Conservation (phyloP, 1,284 basidiomycete genomes). For the Cerrena zonata region DNA sequence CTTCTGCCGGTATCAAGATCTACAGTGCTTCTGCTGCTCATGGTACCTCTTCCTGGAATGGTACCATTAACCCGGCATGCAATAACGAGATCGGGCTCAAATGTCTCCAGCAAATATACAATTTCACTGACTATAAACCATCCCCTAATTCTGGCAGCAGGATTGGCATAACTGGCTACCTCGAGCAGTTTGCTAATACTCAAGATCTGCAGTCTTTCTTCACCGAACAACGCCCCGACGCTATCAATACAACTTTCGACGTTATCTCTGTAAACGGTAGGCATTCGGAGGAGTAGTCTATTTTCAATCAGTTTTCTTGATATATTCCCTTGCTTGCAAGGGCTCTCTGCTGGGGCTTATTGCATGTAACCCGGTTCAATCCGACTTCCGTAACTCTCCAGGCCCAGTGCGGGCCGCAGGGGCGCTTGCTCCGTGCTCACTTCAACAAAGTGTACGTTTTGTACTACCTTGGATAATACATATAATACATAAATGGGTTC, state of each 20-base stretch:
- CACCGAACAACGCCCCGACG: slow-evolving; percentile 27
- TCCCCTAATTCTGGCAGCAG: slow-evolving; percentile 39
- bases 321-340: too few species aligned
- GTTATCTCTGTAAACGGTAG: slow-evolving; percentile 33
- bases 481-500: too few species aligned
- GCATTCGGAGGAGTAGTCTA: too few species aligned
- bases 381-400: too few species aligned
- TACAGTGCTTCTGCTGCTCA: slow-evolving; percentile 30
- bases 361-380: too few species aligned
- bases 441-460: too few species aligned
- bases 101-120: slow-evolving; percentile 52
- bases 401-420: too few species aligned
- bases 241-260: slow-evolving; percentile 38
- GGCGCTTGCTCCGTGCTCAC: too few species aligned
- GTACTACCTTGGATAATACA: too few species aligned
- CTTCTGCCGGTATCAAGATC: slow-evolving; percentile 20
- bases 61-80: slow-evolving; percentile 48
- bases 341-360: too few species aligned
- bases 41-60: slow-evolving; percentile 34
- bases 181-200: slow-evolving; percentile 50
- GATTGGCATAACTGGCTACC: slow-evolving; percentile 57
- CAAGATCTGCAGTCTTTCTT: slow-evolving; percentile 41
- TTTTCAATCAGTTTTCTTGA: too few species aligned
- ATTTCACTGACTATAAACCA: slow-evolving; percentile 46
- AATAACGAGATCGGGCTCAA: slow-evolving; percentile 46